A percentile compares a stretch with the other conserved stretches of the same genome.
Evolutionary conservation across 1,284 basidiomycete species (phyloP).

Genomic region (Ustilago curta): DNA sequence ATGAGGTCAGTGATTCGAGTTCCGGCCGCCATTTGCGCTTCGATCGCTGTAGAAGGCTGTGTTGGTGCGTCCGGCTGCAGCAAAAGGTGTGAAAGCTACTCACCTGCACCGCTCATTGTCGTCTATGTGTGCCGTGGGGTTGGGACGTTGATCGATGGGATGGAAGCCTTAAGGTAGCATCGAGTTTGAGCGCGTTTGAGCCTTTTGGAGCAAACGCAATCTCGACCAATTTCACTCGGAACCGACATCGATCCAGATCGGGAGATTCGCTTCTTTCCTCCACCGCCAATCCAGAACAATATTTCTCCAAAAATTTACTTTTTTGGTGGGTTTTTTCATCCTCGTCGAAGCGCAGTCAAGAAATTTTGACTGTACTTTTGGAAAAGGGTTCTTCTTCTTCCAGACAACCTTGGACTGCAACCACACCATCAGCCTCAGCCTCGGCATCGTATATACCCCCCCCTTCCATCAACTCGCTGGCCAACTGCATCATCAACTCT

Average conservation of each 20-base stretch:
- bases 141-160: slow-evolving; percentile 28
- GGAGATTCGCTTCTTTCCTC: slow-evolving; percentile 17
- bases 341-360: not conserved
- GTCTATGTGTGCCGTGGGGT: slow-evolving; percentile 12
- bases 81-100: not conserved
- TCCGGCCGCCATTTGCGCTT: not conserved
- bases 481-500: not conserved
- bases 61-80: not conserved
- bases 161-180: not conserved
- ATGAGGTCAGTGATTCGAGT: slow-evolving; percentile 14
- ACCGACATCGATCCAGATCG: slow-evolving; percentile 32
- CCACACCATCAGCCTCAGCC: slow-evolving; percentile 2
- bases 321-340: slow-evolving; percentile 12
- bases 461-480: slow-evolving; percentile 4
- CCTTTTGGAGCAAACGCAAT: slow-evolving; percentile 8
- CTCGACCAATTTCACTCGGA: slow-evolving; percentile 33
- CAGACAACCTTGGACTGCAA: slow-evolving; percentile 1
- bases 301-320: not conserved
- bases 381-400: slow-evolving; percentile 3
- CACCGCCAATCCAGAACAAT: slow-evolving; percentile 9
- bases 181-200: slow-evolving; percentile 14
- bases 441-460: slow-evolving; percentile 22
- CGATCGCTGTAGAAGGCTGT: not conserved
- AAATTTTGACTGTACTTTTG: slow-evolving; percentile 39
- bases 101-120: slow-evolving; percentile 51